phyloP scores from a whole-genome alignment of 306 rosid genomes.

The Rubus idaeus region DNA sequence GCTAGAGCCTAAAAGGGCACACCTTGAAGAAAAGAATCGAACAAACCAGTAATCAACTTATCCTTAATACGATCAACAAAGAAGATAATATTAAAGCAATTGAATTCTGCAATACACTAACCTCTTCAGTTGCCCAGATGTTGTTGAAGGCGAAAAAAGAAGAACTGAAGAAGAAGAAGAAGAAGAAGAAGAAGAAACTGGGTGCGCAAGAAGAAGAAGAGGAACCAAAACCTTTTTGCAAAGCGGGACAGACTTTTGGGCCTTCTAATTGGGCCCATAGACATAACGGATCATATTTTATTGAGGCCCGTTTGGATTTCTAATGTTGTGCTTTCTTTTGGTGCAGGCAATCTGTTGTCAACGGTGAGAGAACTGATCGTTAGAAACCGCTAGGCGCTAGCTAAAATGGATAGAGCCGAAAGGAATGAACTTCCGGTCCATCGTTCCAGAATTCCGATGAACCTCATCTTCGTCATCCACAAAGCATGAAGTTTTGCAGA shows the following conservation, averaged over 20 bases:
- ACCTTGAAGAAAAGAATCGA: too few species aligned
- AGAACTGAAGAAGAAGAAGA: too few species aligned
- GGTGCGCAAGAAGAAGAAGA: neutral
- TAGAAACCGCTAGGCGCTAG: neutral
- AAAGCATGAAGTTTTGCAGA: conserved; percentile 1
- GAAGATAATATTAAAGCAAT: neutral
- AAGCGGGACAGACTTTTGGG: neutral
- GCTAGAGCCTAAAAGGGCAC: neutral
- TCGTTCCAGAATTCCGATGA: neutral
- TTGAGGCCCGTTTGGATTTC: neutral
- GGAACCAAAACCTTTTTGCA: neutral
- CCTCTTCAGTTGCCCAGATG: neutral
- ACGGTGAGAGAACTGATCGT: neutral
- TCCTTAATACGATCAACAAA: neutral
- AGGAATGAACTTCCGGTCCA: neutral
- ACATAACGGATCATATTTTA: neutral
- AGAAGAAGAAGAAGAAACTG: neutral
- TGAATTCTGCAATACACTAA: neutral
- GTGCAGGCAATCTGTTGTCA: neutral
- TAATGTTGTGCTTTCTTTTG: neutral
- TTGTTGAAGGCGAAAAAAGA: neutral
- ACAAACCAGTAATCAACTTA: neutral
- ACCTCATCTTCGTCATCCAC: conserved; percentile 2
- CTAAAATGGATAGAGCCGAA: neutral
- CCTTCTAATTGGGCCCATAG: neutral